A percentile compares a stretch with the other conserved stretches of the same genome.
Conservation (phyloP, 768 basidiomycete species). For the Fomitopsis pulvina region DNA sequence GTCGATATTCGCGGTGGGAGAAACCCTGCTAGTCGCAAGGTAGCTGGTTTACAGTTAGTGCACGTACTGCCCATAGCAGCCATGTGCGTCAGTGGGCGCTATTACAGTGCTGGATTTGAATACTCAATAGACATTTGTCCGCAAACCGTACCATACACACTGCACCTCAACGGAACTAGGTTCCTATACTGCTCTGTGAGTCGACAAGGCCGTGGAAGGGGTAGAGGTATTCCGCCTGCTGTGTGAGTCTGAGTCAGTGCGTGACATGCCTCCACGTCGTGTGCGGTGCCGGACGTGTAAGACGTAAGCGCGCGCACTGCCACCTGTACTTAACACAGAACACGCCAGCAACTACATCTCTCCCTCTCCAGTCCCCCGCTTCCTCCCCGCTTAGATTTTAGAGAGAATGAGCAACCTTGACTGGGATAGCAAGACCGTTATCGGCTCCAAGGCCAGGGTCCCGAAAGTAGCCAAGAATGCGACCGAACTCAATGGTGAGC, state of each 20-base stretch:
- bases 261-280: not conserved
- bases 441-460: conserved; percentile 59
- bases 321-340: conserved; percentile 13
- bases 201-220: conserved; percentile 1
- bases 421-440: conserved; percentile 69
- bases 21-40: too few species aligned
- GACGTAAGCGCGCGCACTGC: conserved; percentile 10
- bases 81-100: not conserved
- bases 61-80: too few species aligned
- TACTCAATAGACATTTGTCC: not conserved
- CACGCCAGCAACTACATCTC: conserved; percentile 11
- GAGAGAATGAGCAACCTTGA: conserved; percentile 34
- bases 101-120: not conserved
- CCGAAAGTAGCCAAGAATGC: conserved; percentile 59
- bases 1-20: too few species aligned
- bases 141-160: conserved; percentile 1
- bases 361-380: not conserved
- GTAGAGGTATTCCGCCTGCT: not conserved
- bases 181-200: not conserved
- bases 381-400: not conserved
- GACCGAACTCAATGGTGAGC: conserved; percentile 49
- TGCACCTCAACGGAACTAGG: not conserved
- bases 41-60: too few species aligned
- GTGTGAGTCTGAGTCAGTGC: conserved; percentile 4
- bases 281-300: conserved; percentile 17